Conservation (phyloP, 1,139 yeast species). For the Taphrina flavorubra region DNA sequence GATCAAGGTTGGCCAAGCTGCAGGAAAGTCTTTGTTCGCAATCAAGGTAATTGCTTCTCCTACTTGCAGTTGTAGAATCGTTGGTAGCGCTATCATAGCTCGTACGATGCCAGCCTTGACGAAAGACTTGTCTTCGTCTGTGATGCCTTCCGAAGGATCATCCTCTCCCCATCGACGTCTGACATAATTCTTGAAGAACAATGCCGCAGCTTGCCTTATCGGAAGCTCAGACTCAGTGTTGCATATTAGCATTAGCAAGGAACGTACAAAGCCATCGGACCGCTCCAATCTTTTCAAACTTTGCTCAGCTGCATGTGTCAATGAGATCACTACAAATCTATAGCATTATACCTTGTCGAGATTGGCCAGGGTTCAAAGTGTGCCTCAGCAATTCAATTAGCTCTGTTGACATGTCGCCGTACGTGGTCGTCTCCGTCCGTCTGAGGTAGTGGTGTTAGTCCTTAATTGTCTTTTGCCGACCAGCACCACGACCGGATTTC, state of each 20-base stretch:
- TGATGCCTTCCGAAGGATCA: slow-evolving; percentile 1
- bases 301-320: slow-evolving; percentile 51
- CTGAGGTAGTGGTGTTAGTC: no score
- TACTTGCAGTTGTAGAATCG: slow-evolving; percentile 77
- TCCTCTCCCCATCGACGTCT: slow-evolving; percentile 70
- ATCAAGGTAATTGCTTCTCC: slow-evolving; percentile 92
- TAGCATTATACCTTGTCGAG: slow-evolving; percentile 45
- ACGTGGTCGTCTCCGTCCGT: neutral
- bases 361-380: slow-evolving; percentile 46
- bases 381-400: slow-evolving; percentile 44
- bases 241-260: slow-evolving; percentile 78
- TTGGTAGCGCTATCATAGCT: slow-evolving; percentile 81
- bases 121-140: slow-evolving; percentile 20
- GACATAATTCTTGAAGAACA: slow-evolving; percentile 86
- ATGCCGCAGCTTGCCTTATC: slow-evolving; percentile 82
- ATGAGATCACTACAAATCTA: neutral
- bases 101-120: slow-evolving; percentile 79
- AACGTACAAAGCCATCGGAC: slow-evolving; percentile 74
- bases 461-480: no score
- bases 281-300: slow-evolving; percentile 65
- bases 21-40: slow-evolving; percentile 96
- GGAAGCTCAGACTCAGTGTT: slow-evolving; percentile 61
- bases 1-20: slow-evolving; percentile 78
- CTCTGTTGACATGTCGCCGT: slow-evolving; percentile 25
- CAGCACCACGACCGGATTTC: no score